A percentile compares a stretch with the other conserved stretches of the same genome.
phyloP scores from a whole-genome alignment of 768 basidiomycete species.

The Russula sp. region DNA sequence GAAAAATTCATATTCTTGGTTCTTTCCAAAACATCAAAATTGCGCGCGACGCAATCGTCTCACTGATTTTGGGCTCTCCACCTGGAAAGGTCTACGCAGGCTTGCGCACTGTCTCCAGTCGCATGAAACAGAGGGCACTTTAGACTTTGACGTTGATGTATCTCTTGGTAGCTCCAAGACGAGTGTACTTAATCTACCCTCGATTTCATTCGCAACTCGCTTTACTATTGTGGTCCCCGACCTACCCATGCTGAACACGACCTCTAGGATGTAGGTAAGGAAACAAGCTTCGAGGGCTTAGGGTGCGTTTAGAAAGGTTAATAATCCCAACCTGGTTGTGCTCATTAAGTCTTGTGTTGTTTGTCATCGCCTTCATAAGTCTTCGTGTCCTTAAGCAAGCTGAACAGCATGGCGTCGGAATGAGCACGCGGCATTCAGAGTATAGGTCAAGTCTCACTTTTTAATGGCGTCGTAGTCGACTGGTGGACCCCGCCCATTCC shows the following conservation, averaged over 20 bases:
- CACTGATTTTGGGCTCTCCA: constrained; percentile 90
- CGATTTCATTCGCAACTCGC: too few relatives aligned
- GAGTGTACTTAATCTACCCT: not conserved
- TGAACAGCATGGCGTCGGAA: constrained; percentile 25
- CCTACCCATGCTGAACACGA: not conserved
- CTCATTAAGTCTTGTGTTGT: constrained; percentile 11
- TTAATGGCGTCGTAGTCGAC: constrained; percentile 49
- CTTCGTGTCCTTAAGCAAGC: constrained; percentile 43
- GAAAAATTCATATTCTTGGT: constrained; percentile 97
- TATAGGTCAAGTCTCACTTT: constrained; percentile 41
- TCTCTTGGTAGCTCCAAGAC: not conserved
- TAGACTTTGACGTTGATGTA: constrained; percentile 31
- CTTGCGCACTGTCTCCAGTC: constrained; percentile 81
- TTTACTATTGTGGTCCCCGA: not conserved
- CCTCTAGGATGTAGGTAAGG: not conserved
- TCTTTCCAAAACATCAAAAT: constrained; percentile 99
- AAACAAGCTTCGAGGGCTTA: not conserved
- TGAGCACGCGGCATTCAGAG: not conserved
- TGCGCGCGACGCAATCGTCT: constrained; percentile 93
- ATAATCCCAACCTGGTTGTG: not conserved
- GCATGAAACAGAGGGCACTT: constrained; percentile 89
- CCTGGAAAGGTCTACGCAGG: constrained; percentile 93
- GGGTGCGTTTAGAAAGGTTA: not conserved
- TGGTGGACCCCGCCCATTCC: constrained; percentile 55
- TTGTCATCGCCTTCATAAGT: not conserved